phyloP scores from a whole-genome alignment of 2,329 filamentous ascomycete species.

The Aspergillus awamori region DNA sequence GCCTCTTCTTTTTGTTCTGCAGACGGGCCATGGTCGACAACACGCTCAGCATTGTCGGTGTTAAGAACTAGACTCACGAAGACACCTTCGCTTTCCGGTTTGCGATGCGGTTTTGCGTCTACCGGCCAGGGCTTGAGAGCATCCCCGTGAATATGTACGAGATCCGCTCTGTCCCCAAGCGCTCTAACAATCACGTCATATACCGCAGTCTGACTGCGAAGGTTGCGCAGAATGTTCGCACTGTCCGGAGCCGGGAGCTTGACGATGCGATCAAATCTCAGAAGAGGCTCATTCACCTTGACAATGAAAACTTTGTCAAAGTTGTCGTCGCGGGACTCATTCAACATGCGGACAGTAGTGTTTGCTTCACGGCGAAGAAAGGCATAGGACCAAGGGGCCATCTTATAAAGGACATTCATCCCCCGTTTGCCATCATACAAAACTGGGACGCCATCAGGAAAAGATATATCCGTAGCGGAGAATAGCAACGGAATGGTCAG shows the following conservation, averaged over 20 bases:
- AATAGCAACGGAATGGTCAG: slow-evolving; percentile 67
- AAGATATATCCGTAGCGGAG: slow-evolving; percentile 30
- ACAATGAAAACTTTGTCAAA: slow-evolving; percentile 84
- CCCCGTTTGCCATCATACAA: slow-evolving; percentile 75
- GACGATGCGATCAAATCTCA: slow-evolving; percentile 59
- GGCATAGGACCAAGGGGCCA: slow-evolving; percentile 80
- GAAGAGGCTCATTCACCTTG: slow-evolving; percentile 54
- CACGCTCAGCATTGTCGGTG: slow-evolving; percentile 69
- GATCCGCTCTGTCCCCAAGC: slow-evolving; percentile 71
- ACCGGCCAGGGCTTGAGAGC: slow-evolving; percentile 52
- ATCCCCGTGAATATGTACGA: slow-evolving; percentile 62
- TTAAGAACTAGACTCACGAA: slow-evolving; percentile 73
- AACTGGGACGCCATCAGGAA: slow-evolving; percentile 61
- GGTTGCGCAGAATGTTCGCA: slow-evolving; percentile 30
- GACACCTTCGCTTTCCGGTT: slow-evolving; percentile 44
- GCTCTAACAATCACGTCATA: slow-evolving; percentile 70
- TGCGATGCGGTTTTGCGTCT: slow-evolving; percentile 39
- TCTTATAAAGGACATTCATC: slow-evolving; percentile 86
- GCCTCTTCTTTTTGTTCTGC: slow-evolving; percentile 85
- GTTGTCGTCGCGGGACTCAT: slow-evolving; percentile 72
- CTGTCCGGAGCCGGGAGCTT: slow-evolving; percentile 34
- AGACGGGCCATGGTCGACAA: slow-evolving; percentile 84
- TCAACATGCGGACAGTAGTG: slow-evolving; percentile 73
- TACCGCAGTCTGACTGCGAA: slow-evolving; percentile 46
- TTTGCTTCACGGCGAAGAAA: slow-evolving; percentile 74